Conservation (phyloP, 1,284 basidiomycete genomes). For the Rhodofomes roseus region DNA sequence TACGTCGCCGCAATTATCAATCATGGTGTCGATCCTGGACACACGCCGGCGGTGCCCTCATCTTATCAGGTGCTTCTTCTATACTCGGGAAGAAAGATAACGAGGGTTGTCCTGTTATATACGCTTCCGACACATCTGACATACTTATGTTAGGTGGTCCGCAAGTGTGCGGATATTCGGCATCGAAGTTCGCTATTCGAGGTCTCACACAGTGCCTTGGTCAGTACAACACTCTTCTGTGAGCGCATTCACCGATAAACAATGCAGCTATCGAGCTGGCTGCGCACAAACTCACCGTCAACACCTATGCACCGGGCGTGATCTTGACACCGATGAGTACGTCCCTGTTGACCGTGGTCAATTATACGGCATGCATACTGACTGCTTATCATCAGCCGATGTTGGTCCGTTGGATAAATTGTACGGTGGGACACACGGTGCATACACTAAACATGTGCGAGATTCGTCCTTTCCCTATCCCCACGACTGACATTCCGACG, state of each 20-base stretch:
- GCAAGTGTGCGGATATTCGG: neutral
- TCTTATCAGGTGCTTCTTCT: neutral
- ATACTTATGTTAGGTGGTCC: neutral
- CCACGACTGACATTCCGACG: neutral
- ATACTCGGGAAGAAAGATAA: neutral
- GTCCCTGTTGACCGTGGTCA: no score
- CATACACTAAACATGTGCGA: neutral
- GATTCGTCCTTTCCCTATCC: neutral
- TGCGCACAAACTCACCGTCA: neutral
- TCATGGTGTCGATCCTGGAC: neutral
- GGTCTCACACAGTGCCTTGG: neutral
- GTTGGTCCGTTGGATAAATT: neutral
- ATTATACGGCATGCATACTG: neutral
- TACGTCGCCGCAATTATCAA: neutral
- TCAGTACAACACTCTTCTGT: neutral
- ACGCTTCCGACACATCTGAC: neutral
- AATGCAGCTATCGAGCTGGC: neutral
- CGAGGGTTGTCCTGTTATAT: neutral
- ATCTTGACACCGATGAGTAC: neutral
- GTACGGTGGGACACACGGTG: neutral
- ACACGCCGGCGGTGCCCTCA: no score
- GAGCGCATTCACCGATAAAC: neutral
- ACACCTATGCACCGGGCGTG: neutral
- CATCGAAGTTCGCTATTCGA: neutral
- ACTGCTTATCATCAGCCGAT: neutral